Evolutionary conservation across 2,329 filamentous ascomycete species (phyloP), one percentile per base, ranked within the genome.

Genomic region (Calonectria multiphialidica): DNA sequence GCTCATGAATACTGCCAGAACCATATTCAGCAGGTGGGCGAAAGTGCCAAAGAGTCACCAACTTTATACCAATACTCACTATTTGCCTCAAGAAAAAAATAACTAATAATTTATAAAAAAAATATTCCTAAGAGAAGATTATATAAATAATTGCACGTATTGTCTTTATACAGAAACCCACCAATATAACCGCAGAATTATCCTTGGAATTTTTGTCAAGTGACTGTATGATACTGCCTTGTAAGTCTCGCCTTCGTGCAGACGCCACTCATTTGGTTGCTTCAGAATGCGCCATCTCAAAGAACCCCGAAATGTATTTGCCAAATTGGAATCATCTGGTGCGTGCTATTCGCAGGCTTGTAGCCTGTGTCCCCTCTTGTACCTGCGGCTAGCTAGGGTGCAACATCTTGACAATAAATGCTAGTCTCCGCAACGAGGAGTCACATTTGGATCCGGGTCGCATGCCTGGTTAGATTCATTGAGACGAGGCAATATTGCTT

Each of bases 301-400:
- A 37, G 47, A 47, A n/a, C 30, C 21, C 35, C 47, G 30, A 42
- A 33, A n/a, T 44, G 21, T n/a, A 65, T 16, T 70, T 70, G 67
- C 67, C 61, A 65, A 59, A 70, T 65, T 25, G 21, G 67, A 70
- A 45, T 18, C 13, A 21, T 28, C 18, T 37, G 18, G 3, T 49
- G 15, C 30, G 47, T 59, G 42, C 25, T 37, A 70, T 65, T 65
- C 61, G 49, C 23, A 59, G 67, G 49, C 49, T 9, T 13, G 23
- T 15, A 16, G 23, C 16, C 6, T 15, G 12, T 40, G 28, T 66
- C n/a, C 49, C 45, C 61, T 47, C 66, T 35, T n/a, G 15, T 23
- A 55, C 49, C 16, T 30, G 21, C 9, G n/a, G 23, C 18, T 9
- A 16, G 47, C 53, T 28, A 12, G 28, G 35, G 21, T 33, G 33